Conservation (phyloP, 2,329 filamentous ascomycete genomes). For the Drechslerella stenobrocha region DNA sequence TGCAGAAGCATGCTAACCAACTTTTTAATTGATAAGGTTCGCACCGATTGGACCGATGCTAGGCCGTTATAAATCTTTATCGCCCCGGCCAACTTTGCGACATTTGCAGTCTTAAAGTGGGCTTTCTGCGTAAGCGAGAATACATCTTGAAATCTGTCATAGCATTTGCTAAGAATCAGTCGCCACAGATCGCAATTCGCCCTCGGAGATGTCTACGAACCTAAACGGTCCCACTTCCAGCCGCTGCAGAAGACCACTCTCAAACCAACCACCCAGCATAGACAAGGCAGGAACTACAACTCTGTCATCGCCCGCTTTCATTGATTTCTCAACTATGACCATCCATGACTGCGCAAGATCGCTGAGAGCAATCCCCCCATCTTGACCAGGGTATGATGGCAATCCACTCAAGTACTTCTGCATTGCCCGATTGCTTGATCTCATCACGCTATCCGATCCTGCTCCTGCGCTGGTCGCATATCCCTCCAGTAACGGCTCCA, state of each 20-base stretch:
- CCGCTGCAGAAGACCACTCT: slow-evolving; percentile 61
- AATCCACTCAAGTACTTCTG: slow-evolving; percentile 58
- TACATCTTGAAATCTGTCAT: slow-evolving; percentile 62
- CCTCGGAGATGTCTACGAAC: slow-evolving; percentile 13
- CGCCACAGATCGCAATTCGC: slow-evolving; percentile 39
- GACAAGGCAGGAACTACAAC: slow-evolving; percentile 71
- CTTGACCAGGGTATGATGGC: slow-evolving; percentile 50
- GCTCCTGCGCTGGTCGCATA: slow-evolving; percentile 73
- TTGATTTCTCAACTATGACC: slow-evolving; percentile 50
- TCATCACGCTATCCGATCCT: slow-evolving; percentile 74
- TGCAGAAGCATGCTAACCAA: slow-evolving; percentile 74
- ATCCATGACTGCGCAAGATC: slow-evolving; percentile 54
- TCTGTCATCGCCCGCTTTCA: slow-evolving; percentile 64
- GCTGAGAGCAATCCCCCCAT: slow-evolving; percentile 57
- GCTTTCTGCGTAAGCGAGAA: slow-evolving; percentile 74
- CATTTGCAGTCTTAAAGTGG: slow-evolving; percentile 79
- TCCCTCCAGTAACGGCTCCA: slow-evolving; percentile 64
- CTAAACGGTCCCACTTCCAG: slow-evolving; percentile 52
- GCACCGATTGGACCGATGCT: slow-evolving; percentile 58
- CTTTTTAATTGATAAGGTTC: slow-evolving; percentile 66
- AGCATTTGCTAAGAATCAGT: slow-evolving; percentile 7
- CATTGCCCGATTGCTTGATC: slow-evolving; percentile 69
- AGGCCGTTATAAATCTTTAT: slow-evolving; percentile 77
- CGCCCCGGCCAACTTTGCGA: slow-evolving; percentile 78
- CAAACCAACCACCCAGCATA: slow-evolving; percentile 58